Conservation (phyloP, 1,139 yeast species). For the Wickerhamiella pararugosa region DNA sequence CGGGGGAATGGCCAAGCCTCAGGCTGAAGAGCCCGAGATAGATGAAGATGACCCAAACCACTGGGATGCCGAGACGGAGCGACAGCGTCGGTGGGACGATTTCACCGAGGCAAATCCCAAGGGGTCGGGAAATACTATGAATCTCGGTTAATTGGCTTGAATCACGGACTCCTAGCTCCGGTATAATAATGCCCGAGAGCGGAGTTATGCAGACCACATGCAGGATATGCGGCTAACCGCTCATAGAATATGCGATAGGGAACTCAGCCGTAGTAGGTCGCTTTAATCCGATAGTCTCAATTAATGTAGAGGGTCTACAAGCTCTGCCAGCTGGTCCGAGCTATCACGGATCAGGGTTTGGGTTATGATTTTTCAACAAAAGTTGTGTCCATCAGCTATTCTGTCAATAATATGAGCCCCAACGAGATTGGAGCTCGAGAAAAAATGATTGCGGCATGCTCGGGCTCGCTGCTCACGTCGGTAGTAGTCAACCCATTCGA, state of each 20-base stretch:
- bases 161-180: too few relatives aligned
- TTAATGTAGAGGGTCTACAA: too few relatives aligned
- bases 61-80: slow-evolving; percentile 36
- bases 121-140: slow-evolving; percentile 83
- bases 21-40: slow-evolving; percentile 26
- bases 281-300: too few relatives aligned
- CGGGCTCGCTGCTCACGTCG: slow-evolving; percentile 82
- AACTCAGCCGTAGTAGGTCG: too few relatives aligned
- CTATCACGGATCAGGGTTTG: too few relatives aligned
- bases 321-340: too few relatives aligned
- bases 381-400: not conserved
- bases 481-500: slow-evolving; percentile 79
- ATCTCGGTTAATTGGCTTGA: slow-evolving; percentile 39
- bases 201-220: too few relatives aligned
- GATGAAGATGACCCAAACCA: slow-evolving; percentile 42
- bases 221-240: too few relatives aligned
- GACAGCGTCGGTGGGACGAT: slow-evolving; percentile 80
- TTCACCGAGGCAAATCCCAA: slow-evolving; percentile 73
- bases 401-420: not conserved
- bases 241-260: too few relatives aligned
- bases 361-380: too few relatives aligned
- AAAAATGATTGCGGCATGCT: slow-evolving; percentile 70
- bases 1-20: slow-evolving; percentile 48
- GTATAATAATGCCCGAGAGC: too few relatives aligned
- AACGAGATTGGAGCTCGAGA: slow-evolving; percentile 4